phyloP scores from a whole-genome alignment of 768 basidiomycete genomes.

The Lentinus brumalis region DNA sequence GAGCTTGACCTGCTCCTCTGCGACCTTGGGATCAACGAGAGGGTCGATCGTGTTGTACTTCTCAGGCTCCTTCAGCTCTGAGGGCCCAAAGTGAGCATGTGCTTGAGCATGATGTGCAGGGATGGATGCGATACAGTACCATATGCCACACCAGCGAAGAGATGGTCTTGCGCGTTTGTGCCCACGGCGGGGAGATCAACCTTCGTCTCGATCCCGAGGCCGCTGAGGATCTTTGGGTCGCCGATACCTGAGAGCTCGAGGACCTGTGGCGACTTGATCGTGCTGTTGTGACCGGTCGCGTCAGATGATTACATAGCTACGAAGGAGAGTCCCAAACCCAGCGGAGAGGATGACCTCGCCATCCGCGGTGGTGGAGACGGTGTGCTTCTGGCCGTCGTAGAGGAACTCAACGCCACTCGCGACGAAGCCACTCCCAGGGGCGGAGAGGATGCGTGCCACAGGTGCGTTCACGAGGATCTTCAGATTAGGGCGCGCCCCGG shows the following conservation, averaged over 20 bases:
- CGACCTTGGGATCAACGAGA: conserved; percentile 16
- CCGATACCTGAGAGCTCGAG: conserved; percentile 64
- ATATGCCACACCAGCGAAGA: conserved; percentile 6
- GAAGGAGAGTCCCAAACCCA: neutral
- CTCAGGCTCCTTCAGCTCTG: conserved; percentile 16
- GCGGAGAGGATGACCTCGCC: conserved; percentile 48
- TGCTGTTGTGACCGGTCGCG: neutral
- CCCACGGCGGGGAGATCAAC: conserved; percentile 79
- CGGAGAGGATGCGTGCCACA: conserved; percentile 28
- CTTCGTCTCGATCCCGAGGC: conserved; percentile 47
- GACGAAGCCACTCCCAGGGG: conserved; percentile 24
- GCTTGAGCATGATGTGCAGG: no score
- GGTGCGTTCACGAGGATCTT: conserved; percentile 28
- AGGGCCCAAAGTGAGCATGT: neutral
- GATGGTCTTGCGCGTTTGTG: conserved; percentile 45
- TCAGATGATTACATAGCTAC: neutral
- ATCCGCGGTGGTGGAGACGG: conserved; percentile 37
- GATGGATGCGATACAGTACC: neutral
- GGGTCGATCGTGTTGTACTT: conserved; percentile 21
- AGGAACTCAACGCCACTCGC: conserved; percentile 53
- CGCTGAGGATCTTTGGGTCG: conserved; percentile 45
- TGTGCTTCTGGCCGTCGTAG: conserved; percentile 28
- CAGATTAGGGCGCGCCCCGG: conserved; percentile 32
- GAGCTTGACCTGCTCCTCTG: conserved; percentile 21
- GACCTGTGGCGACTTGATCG: conserved; percentile 17